Evolutionary conservation across 192 early-diverging fungal species (phyloP).

Genomic region (Pilaira anomala): DNA sequence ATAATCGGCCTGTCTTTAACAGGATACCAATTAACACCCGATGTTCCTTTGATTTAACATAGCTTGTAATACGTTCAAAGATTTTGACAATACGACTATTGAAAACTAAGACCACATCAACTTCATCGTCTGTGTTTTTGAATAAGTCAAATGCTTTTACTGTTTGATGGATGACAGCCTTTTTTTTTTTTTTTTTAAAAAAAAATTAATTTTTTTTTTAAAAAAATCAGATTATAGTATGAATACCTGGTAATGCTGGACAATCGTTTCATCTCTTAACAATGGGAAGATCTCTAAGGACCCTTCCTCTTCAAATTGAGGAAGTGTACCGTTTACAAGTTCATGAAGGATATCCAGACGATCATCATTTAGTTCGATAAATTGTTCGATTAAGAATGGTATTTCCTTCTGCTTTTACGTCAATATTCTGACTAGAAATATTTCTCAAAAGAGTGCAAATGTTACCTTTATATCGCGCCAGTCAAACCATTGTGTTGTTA

Average conservation of each 20-base stretch:
- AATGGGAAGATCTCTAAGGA: slow-evolving; percentile 37
- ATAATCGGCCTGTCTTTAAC: slow-evolving; percentile 45
- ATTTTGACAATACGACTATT: slow-evolving; percentile 37
- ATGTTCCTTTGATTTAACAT: slow-evolving; percentile 49
- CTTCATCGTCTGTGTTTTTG: neutral
- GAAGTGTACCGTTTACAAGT: slow-evolving; percentile 38
- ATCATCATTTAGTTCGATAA: slow-evolving; percentile 36
- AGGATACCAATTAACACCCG: slow-evolving; percentile 41
- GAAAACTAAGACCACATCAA: slow-evolving; percentile 23
- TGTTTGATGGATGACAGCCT: slow-evolving; percentile 27
- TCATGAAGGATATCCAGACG: slow-evolving; percentile 35
- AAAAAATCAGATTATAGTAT: neutral
- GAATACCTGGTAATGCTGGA: slow-evolving; percentile 40
- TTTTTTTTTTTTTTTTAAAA: slow-evolving; percentile 10
- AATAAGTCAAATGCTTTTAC: neutral
- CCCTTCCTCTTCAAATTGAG: slow-evolving; percentile 38
- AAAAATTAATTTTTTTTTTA: neutral
- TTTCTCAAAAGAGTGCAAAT: neutral
- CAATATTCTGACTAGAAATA: no score
- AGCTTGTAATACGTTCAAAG: slow-evolving; percentile 42
- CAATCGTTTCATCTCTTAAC: slow-evolving; percentile 38
- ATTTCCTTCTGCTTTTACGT: slow-evolving; percentile 35
- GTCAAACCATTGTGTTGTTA: slow-evolving; percentile 40
- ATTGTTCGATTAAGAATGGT: slow-evolving; percentile 41
- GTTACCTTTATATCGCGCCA: slow-evolving; percentile 38